Conservation (phyloP, 2,329 filamentous ascomycete genomes). For the Exophiala sideris region DNA sequence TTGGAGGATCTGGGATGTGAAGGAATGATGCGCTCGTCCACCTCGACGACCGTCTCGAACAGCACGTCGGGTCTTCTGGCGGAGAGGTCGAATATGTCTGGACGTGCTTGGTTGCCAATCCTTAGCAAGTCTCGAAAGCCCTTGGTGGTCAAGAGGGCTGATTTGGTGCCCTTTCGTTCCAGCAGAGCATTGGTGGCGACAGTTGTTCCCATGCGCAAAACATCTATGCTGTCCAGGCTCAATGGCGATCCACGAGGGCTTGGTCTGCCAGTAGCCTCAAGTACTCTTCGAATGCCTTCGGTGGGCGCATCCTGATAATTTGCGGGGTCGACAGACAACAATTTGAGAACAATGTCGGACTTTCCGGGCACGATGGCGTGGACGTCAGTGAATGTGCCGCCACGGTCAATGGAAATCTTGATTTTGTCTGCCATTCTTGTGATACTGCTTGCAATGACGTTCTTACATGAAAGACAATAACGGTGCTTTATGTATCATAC, state of each 20-base stretch:
- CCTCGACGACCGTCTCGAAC: conserved; percentile 77
- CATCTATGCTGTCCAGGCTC: conserved; percentile 22
- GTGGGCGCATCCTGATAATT: conserved; percentile 55
- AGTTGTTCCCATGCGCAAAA: conserved; percentile 87
- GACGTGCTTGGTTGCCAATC: conserved; percentile 87
- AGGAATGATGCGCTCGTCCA: conserved; percentile 76
- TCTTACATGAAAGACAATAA: neutral
- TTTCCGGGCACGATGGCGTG: conserved; percentile 37
- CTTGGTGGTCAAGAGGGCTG: conserved; percentile 80
- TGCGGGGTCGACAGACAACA: conserved; percentile 38
- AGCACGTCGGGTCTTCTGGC: conserved; percentile 83
- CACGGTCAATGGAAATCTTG: conserved; percentile 32
- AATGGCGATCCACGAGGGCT: conserved; percentile 8
- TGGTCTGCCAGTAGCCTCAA: neutral
- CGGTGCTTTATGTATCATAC: neutral
- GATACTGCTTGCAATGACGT: neutral
- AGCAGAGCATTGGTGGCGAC: conserved; percentile 85
- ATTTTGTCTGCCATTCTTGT: conserved; percentile 4
- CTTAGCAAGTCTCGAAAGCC: conserved; percentile 82
- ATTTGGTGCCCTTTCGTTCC: conserved; percentile 83
- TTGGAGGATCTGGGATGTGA: conserved; percentile 57
- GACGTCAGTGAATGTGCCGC: conserved; percentile 41
- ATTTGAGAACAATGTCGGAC: conserved; percentile 38
- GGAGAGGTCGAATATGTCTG: conserved; percentile 87
- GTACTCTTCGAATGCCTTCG: conserved; percentile 49